Evolutionary conservation across 2,329 filamentous ascomycete species (phyloP), one percentile per base, ranked within the genome.

Genomic region (Botrytis squamosa): DNA sequence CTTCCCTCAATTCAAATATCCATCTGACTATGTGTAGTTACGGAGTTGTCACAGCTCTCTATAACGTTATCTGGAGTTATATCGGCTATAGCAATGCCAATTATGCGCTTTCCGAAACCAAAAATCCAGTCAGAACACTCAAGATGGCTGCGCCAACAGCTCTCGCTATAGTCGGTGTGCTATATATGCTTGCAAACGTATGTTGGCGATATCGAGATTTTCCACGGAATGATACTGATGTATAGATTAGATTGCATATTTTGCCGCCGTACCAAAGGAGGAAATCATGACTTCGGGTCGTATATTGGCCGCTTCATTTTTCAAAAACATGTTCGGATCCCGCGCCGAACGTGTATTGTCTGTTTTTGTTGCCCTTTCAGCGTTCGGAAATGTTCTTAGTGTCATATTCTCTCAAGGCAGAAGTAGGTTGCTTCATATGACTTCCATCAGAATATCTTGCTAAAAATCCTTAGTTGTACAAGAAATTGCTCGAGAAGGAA

Each of bases 11-110:
- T 7, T 49, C 29, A 8, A 22, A 22, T 57, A 22, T 36, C 55
- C 14, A 25, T 69, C 64, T 65, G 22, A 68, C 38, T n/a, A 40
- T 38, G 33, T 38, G 25, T 62, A 78, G 76, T 42, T 80, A 92
- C 76, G 89, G 89, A 66, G 85, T 91, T 49, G 89, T 91, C n/a
- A 92, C 88, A 1, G 90, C 91, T 0, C 83, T 93, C 0, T 92
- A 91, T 84, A 92, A 92, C 77, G 90, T 92, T 75, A 90, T 92
- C 78, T 92, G 90, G 87, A 89, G 87, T 75, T 93, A 89, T 78
- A 87, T 91, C 76, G 90, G 90, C 38, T 91, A 90, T 84, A 88
- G 85, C 83, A 92, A 91, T 80, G 90, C 89, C 80, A 91, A 91
- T 82, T 91, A 92, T 78, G 88, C 86, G 64, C 83, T 90, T 46